Evolutionary conservation across 1,139 yeast genomes (phyloP).

Genomic region (Nematodospora anomalae): DNA sequence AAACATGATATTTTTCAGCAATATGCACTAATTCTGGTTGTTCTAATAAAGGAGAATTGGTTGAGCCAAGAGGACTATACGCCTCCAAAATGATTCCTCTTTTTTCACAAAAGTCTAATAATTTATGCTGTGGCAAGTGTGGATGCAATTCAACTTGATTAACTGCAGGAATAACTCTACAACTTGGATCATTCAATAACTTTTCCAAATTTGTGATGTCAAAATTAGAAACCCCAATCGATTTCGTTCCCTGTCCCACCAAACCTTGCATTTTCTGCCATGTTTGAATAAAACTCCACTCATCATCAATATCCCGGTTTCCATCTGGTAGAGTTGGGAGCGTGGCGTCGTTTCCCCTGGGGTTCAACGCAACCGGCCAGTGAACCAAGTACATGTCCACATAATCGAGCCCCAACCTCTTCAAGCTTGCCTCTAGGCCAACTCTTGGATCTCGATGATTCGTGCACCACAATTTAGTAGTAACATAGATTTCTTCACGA

Average conservation of each 20-base stretch:
- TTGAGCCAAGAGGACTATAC: conserved; percentile 78
- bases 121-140: conserved; percentile 65
- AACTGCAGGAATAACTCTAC: conserved; percentile 59
- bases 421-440: conserved; percentile 58
- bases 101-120: conserved; percentile 52
- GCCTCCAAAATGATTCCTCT: conserved; percentile 67
- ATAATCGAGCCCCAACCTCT: conserved; percentile 66
- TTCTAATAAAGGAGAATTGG: conserved; percentile 61
- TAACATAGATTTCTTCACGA: conserved; percentile 65
- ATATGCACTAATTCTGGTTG: conserved; percentile 49
- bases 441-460: conserved; percentile 56
- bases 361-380: conserved; percentile 69
- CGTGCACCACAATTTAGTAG: conserved; percentile 74
- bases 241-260: conserved; percentile 51
- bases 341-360: conserved; percentile 32
- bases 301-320: conserved; percentile 28
- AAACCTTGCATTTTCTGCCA: conserved; percentile 66
- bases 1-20: conserved; percentile 55
- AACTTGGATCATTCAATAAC: conserved; percentile 42
- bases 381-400: conserved; percentile 79
- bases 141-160: conserved; percentile 82
- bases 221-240: conserved; percentile 82
- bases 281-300: conserved; percentile 59
- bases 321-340: conserved; percentile 30
- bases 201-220: conserved; percentile 49